Conservation (phyloP, 2,329 filamentous ascomycete genomes). For the Colletotrichum costaricense region DNA sequence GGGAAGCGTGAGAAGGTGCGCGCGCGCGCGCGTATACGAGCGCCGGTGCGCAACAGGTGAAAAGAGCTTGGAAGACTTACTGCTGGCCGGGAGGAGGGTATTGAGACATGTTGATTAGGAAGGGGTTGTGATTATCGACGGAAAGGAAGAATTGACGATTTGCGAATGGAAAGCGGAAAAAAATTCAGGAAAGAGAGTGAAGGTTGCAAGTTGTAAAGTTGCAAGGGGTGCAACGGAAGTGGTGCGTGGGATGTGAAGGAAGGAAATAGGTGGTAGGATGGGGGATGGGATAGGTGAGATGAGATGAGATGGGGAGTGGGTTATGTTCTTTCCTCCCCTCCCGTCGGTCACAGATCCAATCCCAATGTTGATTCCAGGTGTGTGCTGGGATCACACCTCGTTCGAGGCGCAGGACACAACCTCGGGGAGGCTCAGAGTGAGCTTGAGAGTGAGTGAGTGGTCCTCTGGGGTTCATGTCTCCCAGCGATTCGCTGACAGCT, state of each 20-base stretch:
- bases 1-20: background rate
- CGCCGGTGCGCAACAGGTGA: background rate
- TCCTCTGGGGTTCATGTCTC: background rate
- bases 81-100: constrained; percentile 40
- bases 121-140: constrained; percentile 9
- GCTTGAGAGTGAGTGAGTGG: background rate
- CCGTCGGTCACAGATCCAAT: constrained; percentile 1
- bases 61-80: background rate
- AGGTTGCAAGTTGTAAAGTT: constrained; percentile 10
- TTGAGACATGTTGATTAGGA: constrained; percentile 47
- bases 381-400: background rate
- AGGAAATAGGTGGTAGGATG: constrained; percentile 12
- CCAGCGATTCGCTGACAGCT: background rate
- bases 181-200: background rate
- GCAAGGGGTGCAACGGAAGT: background rate
- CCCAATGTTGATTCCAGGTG: background rate
- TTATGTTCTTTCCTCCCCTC: background rate
- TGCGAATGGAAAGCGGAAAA: background rate
- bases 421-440: background rate
- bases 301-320: background rate
- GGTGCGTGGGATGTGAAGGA: constrained; percentile 9
- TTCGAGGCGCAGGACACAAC: background rate
- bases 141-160: background rate
- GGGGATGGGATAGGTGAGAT: background rate
- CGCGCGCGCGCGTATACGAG: background rate